Evolutionary conservation across 208 protist species (phyloP), one percentile per base, ranked within the genome.

Genomic region (Trichomonas vaginalis): DNA sequence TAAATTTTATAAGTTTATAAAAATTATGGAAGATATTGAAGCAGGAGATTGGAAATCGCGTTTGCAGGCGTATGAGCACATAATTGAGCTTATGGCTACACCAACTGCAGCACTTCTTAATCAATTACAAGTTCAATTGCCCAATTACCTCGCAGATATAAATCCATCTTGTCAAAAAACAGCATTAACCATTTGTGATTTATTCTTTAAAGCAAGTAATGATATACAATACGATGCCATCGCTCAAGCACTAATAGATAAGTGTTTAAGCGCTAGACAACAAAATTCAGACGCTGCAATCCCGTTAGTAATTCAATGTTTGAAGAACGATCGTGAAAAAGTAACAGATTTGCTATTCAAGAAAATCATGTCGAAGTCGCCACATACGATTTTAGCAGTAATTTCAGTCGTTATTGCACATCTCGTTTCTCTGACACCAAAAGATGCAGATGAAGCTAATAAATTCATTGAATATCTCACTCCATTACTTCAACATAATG

Each of bases 11-110:
- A 8, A 70, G n/a, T n/a, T n/a, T 32, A n/a, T 70, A 4, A 47
- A 86, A 86, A 86, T 45, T 47, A 88, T 88, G 82, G 82, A 88
- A 32, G 82, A 88, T 32, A 88, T 88, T 40, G 82, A 88, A 88
- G 40, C 86, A 51, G 86, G 86, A 17, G 86, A 92, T 92, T 92
- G 86, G 86, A 92, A 42, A 92, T 23, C 45, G 17, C 40, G 86
- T 21, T 45, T 92, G 14, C 42, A 92, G 46, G 86, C 86, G 46
- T 92, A 92, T 51, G n/a, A 92, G 46, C 15, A 92, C 37, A 92
- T 92, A 39, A n/a, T 92, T 14, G 40, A 92, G 46, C 17, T 92
- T 4, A 92, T 92, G 86, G 17, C 35, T 15, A 51, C 42, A n/a
- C 86, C 86, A 39, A 48, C 86, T 17, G 42, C 42, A 9, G 45